Base-by-base conservation (phyloP, 768 basidiomycete species). In the Leccinum arenicola region DNA sequence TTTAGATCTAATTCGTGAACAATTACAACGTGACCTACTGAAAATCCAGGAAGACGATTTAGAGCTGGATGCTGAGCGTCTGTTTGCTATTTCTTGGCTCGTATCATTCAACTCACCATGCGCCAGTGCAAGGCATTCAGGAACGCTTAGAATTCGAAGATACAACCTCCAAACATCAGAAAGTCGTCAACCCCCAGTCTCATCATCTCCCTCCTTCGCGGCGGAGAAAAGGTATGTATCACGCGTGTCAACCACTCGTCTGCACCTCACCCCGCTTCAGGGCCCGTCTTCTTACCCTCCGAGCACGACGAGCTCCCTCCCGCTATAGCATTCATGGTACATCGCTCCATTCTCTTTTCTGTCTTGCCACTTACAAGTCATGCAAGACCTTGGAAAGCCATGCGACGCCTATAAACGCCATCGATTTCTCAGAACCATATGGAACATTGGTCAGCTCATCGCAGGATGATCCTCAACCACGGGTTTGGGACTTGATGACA, bases 371-470 rank as follows among this genome's bases (percentile, higher is more conserved):
- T 56, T 29, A 58, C 62, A 66, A 10, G 66, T 60, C 47, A 54
- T n/a, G 33, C 55, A 70, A 95, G 93, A 92, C 93, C 3, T 79
- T 98, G 33, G 81, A 87, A 45, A 84, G 84, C 51, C 96, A 98
- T 65, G 79, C 84, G 1, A 85, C 86, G 1, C 89, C 92, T 0
- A 87, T 99, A 64, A 86, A 88, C 0, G 87, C 94, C 1, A 82
- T 99, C 19, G 97, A 99, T 75, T 93, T 98, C 68, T 93, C 92
- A 10, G 96, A 98, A 69, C 97, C 97, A 6, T 99, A 99, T 66
- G 96, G 95, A 15, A 90, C 87, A 10, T 84, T 98, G 36, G 94
- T 98, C 59, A 91, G 86, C 53, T 88, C 94, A 1, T 89, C 93
- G 1, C 86, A 84, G 60, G 90, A 93, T 54, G 96, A 97, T 65